Base-by-base conservation (phyloP, 2,329 filamentous ascomycete species). In the Pyrenophora seminiperda region DNA sequence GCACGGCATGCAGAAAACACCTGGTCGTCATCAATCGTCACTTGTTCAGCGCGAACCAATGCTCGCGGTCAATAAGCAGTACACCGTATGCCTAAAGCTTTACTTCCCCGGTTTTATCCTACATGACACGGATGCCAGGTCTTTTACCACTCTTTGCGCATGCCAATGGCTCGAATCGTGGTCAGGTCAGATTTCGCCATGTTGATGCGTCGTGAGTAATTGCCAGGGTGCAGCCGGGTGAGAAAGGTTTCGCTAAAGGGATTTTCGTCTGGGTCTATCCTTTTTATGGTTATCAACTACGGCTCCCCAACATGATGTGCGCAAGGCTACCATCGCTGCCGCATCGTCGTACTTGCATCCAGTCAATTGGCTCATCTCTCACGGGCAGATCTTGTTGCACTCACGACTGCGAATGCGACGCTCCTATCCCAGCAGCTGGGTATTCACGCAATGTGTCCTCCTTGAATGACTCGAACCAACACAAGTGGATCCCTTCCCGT, bases 211-310 rank as follows among this genome's bases (percentile, higher is more conserved):
- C 39, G 31, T 36, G 32, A 34, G 18, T 50, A 47, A 54, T 50
- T 41, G 24, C 38, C 42, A 44, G 47, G 47, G 38, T 33, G 39
- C 38, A 43, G 44, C 14, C 37, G 18, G 37, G 36, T 20, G 14
- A 34, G 37, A 39, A 53, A 47, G 44, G 32, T 48, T 40, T 48
- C 43, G 48, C 47, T 51, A 52, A n/a, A 38, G 37, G 37, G 43
- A 47, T 42, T 32, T 15, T 36, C 34, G 24, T 22, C 34, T 20
- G 33, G 27, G 29, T 24, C 29, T 41, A 47, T 38, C 27, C 44
- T 44, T 40, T 30, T 37, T 44, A 31, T 27, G 39, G 29, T 10
- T 20, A 17, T 36, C 43, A 39, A 31, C 38, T 44, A 48, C 44
- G 43, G 43, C 20, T 50, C 41, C 38, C 47, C 49, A 44, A 41